Percentiles rank a stretch among this genome's conserved stretches.
phyloP scores from a whole-genome alignment of 2,329 filamentous ascomycete species.

The Decorospora gaudefroyi region DNA sequence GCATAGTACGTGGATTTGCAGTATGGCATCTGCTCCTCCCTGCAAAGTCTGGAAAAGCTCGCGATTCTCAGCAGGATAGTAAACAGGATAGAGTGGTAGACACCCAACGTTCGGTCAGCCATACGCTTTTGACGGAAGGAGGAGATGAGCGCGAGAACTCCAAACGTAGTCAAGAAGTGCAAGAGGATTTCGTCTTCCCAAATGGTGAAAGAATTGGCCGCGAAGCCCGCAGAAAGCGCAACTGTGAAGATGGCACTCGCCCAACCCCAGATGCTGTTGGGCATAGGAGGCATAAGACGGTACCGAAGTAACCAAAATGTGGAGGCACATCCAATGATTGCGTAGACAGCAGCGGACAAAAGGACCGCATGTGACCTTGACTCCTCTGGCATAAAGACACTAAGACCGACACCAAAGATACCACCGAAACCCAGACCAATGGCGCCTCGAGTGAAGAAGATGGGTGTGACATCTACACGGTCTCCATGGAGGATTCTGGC shows the following conservation, averaged over 20 bases:
- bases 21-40: conserved; percentile 98
- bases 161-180: conserved; percentile 89
- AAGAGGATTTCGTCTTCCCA: conserved; percentile 96
- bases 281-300: conserved; percentile 61
- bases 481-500: conserved; percentile 62
- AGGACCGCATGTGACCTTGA: conserved; percentile 48
- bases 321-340: conserved; percentile 48
- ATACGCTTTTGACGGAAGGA: conserved; percentile 72
- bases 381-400: conserved; percentile 49
- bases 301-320: conserved; percentile 50
- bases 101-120: conserved; percentile 72
- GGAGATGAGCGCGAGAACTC: conserved; percentile 71
- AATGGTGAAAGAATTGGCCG: conserved; percentile 97
- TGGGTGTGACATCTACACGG: conserved; percentile 58
- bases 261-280: conserved; percentile 86
- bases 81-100: conserved; percentile 86
- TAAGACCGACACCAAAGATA: conserved; percentile 49
- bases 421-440: conserved; percentile 56
- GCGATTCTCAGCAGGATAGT: conserved; percentile 76
- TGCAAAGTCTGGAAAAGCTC: conserved; percentile 87
- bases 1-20: conserved; percentile 96
- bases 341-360: conserved; percentile 49
- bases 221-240: conserved; percentile 91
- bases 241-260: conserved; percentile 77
- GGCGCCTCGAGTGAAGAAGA: conserved; percentile 57